Conservation (phyloP, 805 yeast species). For the Lachancea meyersii region DNA sequence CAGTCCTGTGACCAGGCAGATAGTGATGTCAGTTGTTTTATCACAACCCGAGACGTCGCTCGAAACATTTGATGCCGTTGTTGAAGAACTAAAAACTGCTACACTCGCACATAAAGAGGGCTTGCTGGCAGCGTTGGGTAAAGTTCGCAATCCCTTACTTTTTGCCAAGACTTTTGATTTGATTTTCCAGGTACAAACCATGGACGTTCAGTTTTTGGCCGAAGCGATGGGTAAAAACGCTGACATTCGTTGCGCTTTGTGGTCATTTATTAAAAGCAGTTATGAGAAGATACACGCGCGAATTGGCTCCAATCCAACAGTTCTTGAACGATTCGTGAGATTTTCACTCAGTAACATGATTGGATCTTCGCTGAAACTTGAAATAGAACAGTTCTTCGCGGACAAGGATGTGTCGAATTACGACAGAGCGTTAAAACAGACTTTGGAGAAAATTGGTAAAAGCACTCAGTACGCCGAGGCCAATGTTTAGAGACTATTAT, state of each 20-base stretch:
- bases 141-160: conserved; percentile 33
- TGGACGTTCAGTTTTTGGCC: conserved; percentile 52
- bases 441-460: conserved; percentile 14
- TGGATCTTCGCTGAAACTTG: conserved; percentile 34
- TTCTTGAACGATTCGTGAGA: conserved; percentile 41
- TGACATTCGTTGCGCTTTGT: conserved; percentile 36
- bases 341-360: conserved; percentile 30
- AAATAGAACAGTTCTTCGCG: conserved; percentile 32
- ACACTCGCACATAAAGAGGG: conserved; percentile 48
- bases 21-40: conserved; percentile 41
- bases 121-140: conserved; percentile 44
- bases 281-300: conserved; percentile 37
- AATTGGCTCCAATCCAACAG: conserved; percentile 41
- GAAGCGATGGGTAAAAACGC: conserved; percentile 40
- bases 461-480: conserved; percentile 11
- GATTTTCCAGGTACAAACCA: conserved; percentile 38
- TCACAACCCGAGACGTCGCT: conserved; percentile 32
- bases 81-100: conserved; percentile 40
- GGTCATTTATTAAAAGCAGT: conserved; percentile 41
- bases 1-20: conserved; percentile 20
- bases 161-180: conserved; percentile 34
- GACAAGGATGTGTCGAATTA: conserved; percentile 23
- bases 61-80: conserved; percentile 33
- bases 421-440: conserved; percentile 16
- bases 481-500: conserved; percentile 2